Evolutionary conservation across 208 protist species (phyloP).

Genomic region (Leishmania braziliensis): DNA sequence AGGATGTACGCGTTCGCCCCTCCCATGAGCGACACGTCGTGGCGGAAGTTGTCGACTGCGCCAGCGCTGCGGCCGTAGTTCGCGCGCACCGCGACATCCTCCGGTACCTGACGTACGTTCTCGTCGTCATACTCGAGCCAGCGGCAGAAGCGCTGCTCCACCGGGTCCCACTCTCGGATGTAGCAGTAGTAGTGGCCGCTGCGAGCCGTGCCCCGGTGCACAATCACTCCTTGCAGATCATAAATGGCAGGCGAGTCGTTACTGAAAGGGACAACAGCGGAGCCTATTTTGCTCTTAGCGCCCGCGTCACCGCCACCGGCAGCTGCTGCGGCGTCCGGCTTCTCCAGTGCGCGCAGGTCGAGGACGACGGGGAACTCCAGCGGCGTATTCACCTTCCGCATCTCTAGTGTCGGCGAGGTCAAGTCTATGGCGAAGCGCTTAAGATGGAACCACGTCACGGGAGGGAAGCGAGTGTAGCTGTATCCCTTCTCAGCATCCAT

Average conservation of each 20-base stretch:
- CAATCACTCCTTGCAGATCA: slow-evolving; percentile 87
- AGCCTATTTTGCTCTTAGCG: slow-evolving; percentile 4
- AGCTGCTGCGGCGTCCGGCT: slow-evolving; percentile 19
- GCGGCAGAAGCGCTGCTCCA: slow-evolving; percentile 47
- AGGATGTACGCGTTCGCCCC: slow-evolving; percentile 78
- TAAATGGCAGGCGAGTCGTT: slow-evolving; percentile 77
- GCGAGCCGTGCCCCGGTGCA: slow-evolving; percentile 85
- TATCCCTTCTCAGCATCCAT: slow-evolving; percentile 89
- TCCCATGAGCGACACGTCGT: slow-evolving; percentile 20
- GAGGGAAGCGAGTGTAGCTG: slow-evolving; percentile 78
- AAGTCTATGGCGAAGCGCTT: slow-evolving; percentile 93
- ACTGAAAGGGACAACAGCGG: slow-evolving; percentile 37
- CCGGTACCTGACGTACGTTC: slow-evolving; percentile 52
- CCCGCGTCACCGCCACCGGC: not conserved
- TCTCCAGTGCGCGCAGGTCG: slow-evolving; percentile 63
- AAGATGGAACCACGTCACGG: slow-evolving; percentile 89
- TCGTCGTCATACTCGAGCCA: slow-evolving; percentile 92
- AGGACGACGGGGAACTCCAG: slow-evolving; percentile 83
- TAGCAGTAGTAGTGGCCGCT: slow-evolving; percentile 93
- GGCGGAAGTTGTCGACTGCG: slow-evolving; percentile 22
- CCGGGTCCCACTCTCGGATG: slow-evolving; percentile 78
- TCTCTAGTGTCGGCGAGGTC: slow-evolving; percentile 74
- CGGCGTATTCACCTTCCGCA: slow-evolving; percentile 80
- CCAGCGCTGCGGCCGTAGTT: slow-evolving; percentile 62
- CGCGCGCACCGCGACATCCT: slow-evolving; percentile 60